phyloP scores from a whole-genome alignment of 192 early-diverging fungal species.

The Coemansia brasiliensis region DNA sequence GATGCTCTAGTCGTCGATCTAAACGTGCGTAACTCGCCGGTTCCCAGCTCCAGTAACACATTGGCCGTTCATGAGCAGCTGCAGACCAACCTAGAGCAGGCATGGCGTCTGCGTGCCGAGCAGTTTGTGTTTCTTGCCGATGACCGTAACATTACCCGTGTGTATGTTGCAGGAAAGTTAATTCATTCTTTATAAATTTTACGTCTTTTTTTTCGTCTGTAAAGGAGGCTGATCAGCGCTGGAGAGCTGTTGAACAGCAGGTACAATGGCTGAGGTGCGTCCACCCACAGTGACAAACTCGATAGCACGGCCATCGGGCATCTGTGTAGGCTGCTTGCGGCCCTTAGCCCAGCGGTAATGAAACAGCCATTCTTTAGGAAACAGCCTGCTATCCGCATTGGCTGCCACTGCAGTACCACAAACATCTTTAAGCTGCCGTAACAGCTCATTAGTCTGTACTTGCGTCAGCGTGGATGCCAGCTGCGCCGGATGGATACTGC shows the following conservation, averaged over 20 bases:
- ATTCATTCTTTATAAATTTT: conserved; percentile 36
- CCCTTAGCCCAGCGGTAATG: conserved; percentile 75
- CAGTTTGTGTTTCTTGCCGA: conserved; percentile 93
- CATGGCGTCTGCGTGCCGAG: conserved; percentile 59
- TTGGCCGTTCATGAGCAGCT: conserved; percentile 20
- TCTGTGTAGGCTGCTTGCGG: conserved; percentile 27
- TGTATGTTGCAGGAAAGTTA: conserved; percentile 75
- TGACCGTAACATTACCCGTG: conserved; percentile 77
- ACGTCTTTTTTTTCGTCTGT: not conserved
- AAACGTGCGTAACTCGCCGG: conserved; percentile 60
- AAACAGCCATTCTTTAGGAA: conserved; percentile 78
- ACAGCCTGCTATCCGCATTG: conserved; percentile 67
- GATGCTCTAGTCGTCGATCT: conserved; percentile 87
- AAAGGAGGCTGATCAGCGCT: not conserved
- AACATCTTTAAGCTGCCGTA: conserved; percentile 55
- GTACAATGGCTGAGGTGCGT: conserved; percentile 36
- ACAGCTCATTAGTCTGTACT: conserved; percentile 51
- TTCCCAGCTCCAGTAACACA: conserved; percentile 18
- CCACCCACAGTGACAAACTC: conserved; percentile 68
- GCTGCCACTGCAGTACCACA: conserved; percentile 58
- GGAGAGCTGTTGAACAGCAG: conserved; percentile 17
- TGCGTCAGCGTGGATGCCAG: conserved; percentile 51
- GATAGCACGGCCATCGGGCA: conserved; percentile 62
- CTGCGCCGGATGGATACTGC: conserved; percentile 69
- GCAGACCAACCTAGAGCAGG: conserved; percentile 8